Conservation (phyloP, 1,139 yeast genomes). For the Lodderomyces metapsilosis region DNA sequence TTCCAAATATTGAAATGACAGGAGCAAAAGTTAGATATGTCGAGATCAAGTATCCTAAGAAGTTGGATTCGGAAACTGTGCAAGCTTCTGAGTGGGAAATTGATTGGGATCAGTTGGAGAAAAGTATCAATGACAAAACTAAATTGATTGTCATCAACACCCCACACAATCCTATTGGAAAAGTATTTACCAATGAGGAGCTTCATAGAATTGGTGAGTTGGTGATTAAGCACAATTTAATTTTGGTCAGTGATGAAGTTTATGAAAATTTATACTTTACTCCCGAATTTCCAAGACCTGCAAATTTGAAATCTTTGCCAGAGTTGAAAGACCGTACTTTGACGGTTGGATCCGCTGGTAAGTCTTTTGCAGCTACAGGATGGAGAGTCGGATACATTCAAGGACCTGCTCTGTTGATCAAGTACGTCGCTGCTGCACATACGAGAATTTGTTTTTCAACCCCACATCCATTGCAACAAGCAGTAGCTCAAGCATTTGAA, state of each 20-base stretch:
- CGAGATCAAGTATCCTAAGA: slow-evolving; percentile 79
- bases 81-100: slow-evolving; percentile 85
- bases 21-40: slow-evolving; percentile 91
- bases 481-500: slow-evolving; percentile 73
- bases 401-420: slow-evolving; percentile 78
- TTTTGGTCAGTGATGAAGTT: slow-evolving; percentile 88
- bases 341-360: slow-evolving; percentile 96
- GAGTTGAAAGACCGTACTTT: slow-evolving; percentile 77
- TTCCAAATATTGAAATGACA: slow-evolving; percentile 87
- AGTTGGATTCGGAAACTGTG: slow-evolving; percentile 60
- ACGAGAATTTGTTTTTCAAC: slow-evolving; percentile 88
- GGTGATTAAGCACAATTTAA: slow-evolving; percentile 78
- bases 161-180: slow-evolving; percentile 96
- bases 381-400: slow-evolving; percentile 98
- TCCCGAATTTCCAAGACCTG: slow-evolving; percentile 73
- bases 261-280: slow-evolving; percentile 84
- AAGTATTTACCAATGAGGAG: slow-evolving; percentile 76
- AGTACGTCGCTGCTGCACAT: slow-evolving; percentile 85
- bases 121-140: slow-evolving; percentile 69
- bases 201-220: slow-evolving; percentile 70
- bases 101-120: slow-evolving; percentile 73
- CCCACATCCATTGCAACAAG: slow-evolving; percentile 94
- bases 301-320: slow-evolving; percentile 63
- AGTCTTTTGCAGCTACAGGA: slow-evolving; percentile 96
- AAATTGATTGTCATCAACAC: slow-evolving; percentile 85